Evolutionary conservation across 805 yeast species (phyloP).

Genomic region (Candida bentonensis): DNA sequence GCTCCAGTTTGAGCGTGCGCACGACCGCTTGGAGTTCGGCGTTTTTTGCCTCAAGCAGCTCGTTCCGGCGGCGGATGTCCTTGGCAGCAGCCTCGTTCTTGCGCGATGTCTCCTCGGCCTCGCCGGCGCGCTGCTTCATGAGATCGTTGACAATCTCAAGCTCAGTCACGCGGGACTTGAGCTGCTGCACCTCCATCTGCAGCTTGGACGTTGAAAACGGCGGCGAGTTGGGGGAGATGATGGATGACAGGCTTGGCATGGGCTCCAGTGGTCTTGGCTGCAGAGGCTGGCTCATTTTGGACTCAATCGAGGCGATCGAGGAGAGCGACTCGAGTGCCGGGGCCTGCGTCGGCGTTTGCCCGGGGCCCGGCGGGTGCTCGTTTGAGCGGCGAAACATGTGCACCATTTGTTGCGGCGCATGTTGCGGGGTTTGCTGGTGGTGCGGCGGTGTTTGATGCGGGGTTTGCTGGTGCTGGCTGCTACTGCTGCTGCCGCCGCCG

Average conservation of each 20-base stretch:
- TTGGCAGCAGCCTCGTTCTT: background rate
- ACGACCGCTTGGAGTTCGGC: conserved; percentile 1
- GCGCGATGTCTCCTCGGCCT: background rate
- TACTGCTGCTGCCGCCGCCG: background rate
- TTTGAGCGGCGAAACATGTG: no score
- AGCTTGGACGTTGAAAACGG: background rate
- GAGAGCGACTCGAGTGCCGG: conserved; percentile 1
- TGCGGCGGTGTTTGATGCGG: no score
- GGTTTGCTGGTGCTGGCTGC: no score
- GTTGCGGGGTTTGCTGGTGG: no score
- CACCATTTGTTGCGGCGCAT: no score
- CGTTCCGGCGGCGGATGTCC: background rate
- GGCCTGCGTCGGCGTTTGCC: no score
- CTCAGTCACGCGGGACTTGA: background rate
- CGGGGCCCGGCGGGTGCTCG: no score
- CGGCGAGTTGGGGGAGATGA: background rate
- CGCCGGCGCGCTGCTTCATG: background rate
- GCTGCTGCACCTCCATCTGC: background rate
- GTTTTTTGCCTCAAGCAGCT: background rate
- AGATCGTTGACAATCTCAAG: background rate
- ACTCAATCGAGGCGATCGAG: background rate
- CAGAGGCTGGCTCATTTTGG: conserved; percentile 1
- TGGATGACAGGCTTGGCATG: background rate
- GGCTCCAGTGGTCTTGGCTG: background rate
- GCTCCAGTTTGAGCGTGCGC: background rate